Evolutionary conservation across 768 basidiomycete species (phyloP).

Genomic region (Galerina marginata): DNA sequence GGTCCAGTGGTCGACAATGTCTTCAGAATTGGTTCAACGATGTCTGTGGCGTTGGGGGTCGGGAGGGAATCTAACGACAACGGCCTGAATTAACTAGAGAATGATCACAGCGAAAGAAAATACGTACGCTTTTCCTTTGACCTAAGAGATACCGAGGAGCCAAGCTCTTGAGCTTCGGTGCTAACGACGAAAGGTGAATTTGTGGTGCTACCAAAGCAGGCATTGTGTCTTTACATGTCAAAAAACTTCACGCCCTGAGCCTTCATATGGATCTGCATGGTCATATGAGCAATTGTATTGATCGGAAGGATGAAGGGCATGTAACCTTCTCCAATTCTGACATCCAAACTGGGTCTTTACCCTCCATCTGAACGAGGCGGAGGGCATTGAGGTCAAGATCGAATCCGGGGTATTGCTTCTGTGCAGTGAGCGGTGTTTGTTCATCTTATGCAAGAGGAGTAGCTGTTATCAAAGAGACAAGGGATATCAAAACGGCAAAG

Average conservation of each 20-base stretch:
- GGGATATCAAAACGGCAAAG: conserved; percentile 46
- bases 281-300: conserved; percentile 14
- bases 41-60: conserved; percentile 62
- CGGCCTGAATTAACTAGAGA: conserved; percentile 7
- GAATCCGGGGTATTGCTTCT: conserved; percentile 58
- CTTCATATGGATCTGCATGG: conserved; percentile 72
- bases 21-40: conserved; percentile 63
- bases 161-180: conserved; percentile 76
- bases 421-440: conserved; percentile 45
- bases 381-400: conserved; percentile 72
- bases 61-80: conserved; percentile 54
- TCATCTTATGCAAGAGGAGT: conserved; percentile 39
- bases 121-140: conserved; percentile 42
- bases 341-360: conserved; percentile 75
- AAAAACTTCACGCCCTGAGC: conserved; percentile 83
- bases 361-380: conserved; percentile 79
- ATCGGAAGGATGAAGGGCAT: conserved; percentile 1
- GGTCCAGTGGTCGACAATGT: conserved; percentile 71
- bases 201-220: not conserved
- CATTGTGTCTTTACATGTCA: conserved; percentile 65
- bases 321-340: conserved; percentile 88
- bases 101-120: conserved; percentile 13
- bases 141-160: conserved; percentile 42
- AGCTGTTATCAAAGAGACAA: conserved; percentile 49
- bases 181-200: conserved; percentile 39